These are phyloP conservation scores for Tolypocladium tropicale DNA, from an alignment of 2,329 filamentous ascomycete species.

Conservation along the genomic window DNA sequence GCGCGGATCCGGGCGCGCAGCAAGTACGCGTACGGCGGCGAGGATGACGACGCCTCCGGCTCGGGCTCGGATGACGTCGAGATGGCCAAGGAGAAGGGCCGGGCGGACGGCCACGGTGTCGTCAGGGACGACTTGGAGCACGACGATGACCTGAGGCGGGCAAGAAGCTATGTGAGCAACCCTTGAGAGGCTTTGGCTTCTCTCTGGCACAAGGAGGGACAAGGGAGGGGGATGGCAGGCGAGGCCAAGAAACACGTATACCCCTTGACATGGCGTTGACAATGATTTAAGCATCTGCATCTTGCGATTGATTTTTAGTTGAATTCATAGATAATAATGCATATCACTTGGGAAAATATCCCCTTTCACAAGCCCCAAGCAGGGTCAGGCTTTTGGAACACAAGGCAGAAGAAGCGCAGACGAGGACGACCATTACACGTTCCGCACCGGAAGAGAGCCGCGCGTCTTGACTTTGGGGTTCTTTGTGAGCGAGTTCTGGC, in stretches of 20 bases:
- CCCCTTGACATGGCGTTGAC: not conserved
- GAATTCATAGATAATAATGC: not conserved
- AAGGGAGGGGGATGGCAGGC: not conserved
- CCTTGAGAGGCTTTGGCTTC: conserved; percentile 20
- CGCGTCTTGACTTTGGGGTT: conserved; percentile 3
- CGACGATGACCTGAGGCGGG: conserved; percentile 30
- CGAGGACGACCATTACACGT: conserved; percentile 3
- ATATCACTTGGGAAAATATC: not conserved
- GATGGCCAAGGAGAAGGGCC: conserved; percentile 17
- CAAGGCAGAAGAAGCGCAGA: too few relatives aligned
- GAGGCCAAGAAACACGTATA: not conserved
- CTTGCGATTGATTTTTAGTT: not conserved
- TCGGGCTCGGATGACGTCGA: conserved; percentile 23
- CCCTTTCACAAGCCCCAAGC: not conserved
- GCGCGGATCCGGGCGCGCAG: conserved; percentile 57
- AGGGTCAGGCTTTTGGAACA: too few relatives aligned
- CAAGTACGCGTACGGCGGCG: conserved; percentile 62
- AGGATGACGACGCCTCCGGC: conserved; percentile 30
- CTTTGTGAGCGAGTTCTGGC: conserved; percentile 23
- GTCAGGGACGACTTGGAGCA: conserved; percentile 19
- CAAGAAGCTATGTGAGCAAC: conserved; percentile 36
- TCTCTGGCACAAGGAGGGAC: not conserved
- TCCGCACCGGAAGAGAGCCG: conserved; percentile 9
- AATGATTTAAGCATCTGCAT: not conserved
- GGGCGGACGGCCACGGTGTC: conserved; percentile 11